Evolutionary conservation across 2,329 filamentous ascomycete genomes (phyloP), one percentile per base, ranked within the genome.

Genomic region (Tolypocladium album): DNA sequence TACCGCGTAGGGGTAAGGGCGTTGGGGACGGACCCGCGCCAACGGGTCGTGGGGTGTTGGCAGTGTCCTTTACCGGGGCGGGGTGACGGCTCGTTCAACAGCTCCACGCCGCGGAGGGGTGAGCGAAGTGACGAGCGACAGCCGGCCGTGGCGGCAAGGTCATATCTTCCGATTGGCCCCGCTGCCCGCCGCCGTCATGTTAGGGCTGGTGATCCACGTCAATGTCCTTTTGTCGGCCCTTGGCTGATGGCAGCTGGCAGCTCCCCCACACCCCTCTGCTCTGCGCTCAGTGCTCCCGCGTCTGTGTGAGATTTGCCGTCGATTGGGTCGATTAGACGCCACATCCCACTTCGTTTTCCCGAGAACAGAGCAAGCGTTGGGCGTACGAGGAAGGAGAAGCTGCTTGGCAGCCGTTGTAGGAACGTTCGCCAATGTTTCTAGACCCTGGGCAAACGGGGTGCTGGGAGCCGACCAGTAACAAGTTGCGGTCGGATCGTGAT

Each of bases 321-420:
- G 65, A 71, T 69, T 71, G 68, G 70, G 55, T 63, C 61, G 63
- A 70, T 70, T 71, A 71, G 66, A 67, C 69, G 69, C 69, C 67
- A 60, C 62, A 61, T 57, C 58, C 38, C 58, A 13, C 39, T 3
- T 27, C 31, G 4, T n/a, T 58, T n/a, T 24, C 38, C 45, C 57
- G 6, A n/a, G 55, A 24, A 39, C 39, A 31, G 12, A 9, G 40
- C 7, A n/a, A n/a, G 40, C 20, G 4, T n/a, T 9, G 8, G 20
- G 20, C 6, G 27, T 31, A 31, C 27, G 27, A 31, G 20, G 6
- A 8, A 4, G 40, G 20, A n/a, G n/a, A 20, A n/a, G 7, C 40
- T n/a, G 40, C 11, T 38, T 38, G 36, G 36, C 9, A 38, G 39
- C 17, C 15, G 39, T 31, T 31, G 27, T 31, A 31, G 27, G 3